These are phyloP conservation scores for Vicia faba DNA, from an alignment of 306 rosid species.

Conservation along the genomic window DNA sequence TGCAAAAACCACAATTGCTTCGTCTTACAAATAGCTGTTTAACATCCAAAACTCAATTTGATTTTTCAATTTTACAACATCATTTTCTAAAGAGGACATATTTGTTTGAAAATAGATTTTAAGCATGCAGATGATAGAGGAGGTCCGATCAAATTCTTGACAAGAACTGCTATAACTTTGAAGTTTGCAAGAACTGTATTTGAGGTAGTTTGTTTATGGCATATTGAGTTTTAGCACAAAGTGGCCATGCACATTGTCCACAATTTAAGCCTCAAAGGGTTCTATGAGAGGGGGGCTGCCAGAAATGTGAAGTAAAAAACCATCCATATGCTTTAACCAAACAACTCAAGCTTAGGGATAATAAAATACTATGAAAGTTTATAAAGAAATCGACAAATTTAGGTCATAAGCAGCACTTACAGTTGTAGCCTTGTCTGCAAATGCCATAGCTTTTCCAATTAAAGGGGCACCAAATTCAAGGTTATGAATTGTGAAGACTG, in stretches of 20 bases:
- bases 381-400: conserved; percentile 3
- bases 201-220: background rate
- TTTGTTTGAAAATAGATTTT: conserved; percentile 23
- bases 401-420: conserved; percentile 55
- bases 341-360: conserved; percentile 8
- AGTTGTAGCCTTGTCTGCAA: conserved; percentile 86
- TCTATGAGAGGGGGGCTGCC: background rate
- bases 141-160: conserved; percentile 29
- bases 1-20: conserved; percentile 13
- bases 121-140: background rate
- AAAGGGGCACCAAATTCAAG: conserved; percentile 84
- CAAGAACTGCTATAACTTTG: background rate
- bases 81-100: conserved; percentile 13
- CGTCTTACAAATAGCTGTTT: conserved; percentile 28
- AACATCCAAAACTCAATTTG: conserved; percentile 12
- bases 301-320: conserved; percentile 21
- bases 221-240: conserved; percentile 2
- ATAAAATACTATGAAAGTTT: conserved; percentile 15
- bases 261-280: conserved; percentile 9
- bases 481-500: conserved; percentile 95
- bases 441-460: conserved; percentile 74
- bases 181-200: background rate
- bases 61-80: conserved; percentile 1
- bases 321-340: background rate
- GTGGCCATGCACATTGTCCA: background rate